Base-by-base conservation (phyloP, 495 filamentous ascomycete species). In the Daldinia vernicosa region DNA sequence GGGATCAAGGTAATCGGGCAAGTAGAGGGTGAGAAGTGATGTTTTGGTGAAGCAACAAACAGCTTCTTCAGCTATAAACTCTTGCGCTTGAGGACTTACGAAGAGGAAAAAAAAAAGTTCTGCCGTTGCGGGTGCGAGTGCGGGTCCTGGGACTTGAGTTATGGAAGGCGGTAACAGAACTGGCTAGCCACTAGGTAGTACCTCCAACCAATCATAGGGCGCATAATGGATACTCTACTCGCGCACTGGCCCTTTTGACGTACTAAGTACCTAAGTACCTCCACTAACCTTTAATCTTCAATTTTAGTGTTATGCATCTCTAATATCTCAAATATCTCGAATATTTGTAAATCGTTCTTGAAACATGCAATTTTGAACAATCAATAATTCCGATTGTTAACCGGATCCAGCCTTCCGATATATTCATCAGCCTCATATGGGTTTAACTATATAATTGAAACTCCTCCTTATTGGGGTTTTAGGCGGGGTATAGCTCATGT, bases 401-500 rank as follows among this genome's bases (percentile, higher is more conserved):
- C n/a, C n/a, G n/a, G 5, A 33, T 26, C 24, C 32, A 37, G 12
- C 22, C 54, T 37, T 39, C 26, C 19, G 1, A 47, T 47, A 24
- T 24, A 22, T 47, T 6, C 0, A 22, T 47, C 9, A 24, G 19
- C 6, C 12, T 35, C 33, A 35, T 24, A 71, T 71, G 65, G 39
- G 30, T 47, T 60, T 62, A n/a, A 12, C 43, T 56, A 51, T 52
- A 69, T 58, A 57, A 47, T 30, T 22, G 8, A 65, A 28, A 12
- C 60, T 72, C 65, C 60, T 72, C 65, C 65, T 61, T 33, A 53
- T 53, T 17, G 61, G 65, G 56, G 70, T 54, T 30, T 27, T 53
- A 33, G 26, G 26, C 51, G 39, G 65, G 24, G 32, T 57, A 15
- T 58, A 59, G 40, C 61, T n/a, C 61, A 77, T 77, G 75, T 53